Percentiles rank a stretch among this genome's conserved stretches.
Evolutionary conservation across 352 stramenopile species (phyloP).

Genomic region (Phytophthora pseudosyringae): DNA sequence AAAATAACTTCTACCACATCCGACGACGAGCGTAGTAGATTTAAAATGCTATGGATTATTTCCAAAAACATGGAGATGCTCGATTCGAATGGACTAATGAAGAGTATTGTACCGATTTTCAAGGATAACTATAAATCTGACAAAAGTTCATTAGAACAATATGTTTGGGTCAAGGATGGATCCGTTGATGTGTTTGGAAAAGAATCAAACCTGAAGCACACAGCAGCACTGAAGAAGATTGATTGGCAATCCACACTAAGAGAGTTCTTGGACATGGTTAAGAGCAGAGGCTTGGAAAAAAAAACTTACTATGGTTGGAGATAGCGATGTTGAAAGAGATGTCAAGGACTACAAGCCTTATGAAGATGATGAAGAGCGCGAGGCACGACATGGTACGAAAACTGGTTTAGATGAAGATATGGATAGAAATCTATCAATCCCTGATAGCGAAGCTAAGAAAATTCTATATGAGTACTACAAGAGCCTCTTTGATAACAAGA

Average conservation of each 20-base stretch:
- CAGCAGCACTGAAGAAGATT: slow-evolving; percentile 5
- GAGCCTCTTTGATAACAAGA: slow-evolving; percentile 17
- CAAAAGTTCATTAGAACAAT: neutral
- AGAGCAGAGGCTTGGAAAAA: slow-evolving; percentile 1
- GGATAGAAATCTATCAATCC: slow-evolving; percentile 14
- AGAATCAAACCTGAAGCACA: slow-evolving; percentile 4
- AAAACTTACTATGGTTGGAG: slow-evolving; percentile 13
- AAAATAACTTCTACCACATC: neutral
- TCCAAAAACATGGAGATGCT: neutral
- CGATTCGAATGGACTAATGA: slow-evolving; percentile 10
- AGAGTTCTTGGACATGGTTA: slow-evolving; percentile 14
- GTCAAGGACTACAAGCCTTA: slow-evolving; percentile 15
- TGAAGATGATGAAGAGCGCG: slow-evolving; percentile 13
- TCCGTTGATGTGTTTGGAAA: slow-evolving; percentile 11
- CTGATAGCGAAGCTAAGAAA: slow-evolving; percentile 22
- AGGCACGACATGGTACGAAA: slow-evolving; percentile 20
- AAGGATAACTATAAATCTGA: slow-evolving; percentile 16
- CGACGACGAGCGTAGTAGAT: neutral
- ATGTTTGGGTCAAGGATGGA: neutral
- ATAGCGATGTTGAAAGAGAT: slow-evolving; percentile 3
- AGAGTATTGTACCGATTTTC: slow-evolving; percentile 12
- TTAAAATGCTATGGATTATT: slow-evolving; percentile 10
- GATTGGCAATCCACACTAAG: slow-evolving; percentile 18
- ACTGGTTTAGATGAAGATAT: slow-evolving; percentile 21
- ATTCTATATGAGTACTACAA: slow-evolving; percentile 27